Conservation (phyloP, 805 yeast genomes). For the Saturnispora kantuleensis region DNA sequence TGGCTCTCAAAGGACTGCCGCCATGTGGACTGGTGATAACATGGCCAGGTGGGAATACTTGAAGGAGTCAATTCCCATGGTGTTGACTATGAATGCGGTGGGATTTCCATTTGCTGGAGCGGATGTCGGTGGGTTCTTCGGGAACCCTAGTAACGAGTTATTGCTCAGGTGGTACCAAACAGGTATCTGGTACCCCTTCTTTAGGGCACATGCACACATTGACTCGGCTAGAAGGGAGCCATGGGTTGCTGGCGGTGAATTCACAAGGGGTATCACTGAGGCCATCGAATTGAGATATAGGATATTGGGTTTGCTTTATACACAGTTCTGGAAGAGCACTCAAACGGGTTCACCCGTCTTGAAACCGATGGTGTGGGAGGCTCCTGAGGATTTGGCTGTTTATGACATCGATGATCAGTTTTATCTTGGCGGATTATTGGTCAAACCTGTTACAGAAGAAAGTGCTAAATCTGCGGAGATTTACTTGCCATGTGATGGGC, state of each 20-base stretch:
- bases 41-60: slow-evolving; percentile 88
- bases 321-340: slow-evolving; percentile 61
- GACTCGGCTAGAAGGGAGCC: slow-evolving; percentile 93
- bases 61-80: slow-evolving; percentile 74
- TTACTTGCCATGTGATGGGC: slow-evolving; percentile 42
- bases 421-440: slow-evolving; percentile 61
- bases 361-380: slow-evolving; percentile 54
- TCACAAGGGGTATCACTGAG: slow-evolving; percentile 53
- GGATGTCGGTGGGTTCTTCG: slow-evolving; percentile 95
- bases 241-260: slow-evolving; percentile 72
- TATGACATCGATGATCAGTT: slow-evolving; percentile 75
- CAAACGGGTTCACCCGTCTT: slow-evolving; percentile 58
- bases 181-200: slow-evolving; percentile 93
- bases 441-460: slow-evolving; percentile 68
- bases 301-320: slow-evolving; percentile 71
- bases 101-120: slow-evolving; percentile 94
- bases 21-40: slow-evolving; percentile 98
- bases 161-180: slow-evolving; percentile 91
- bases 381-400: slow-evolving; percentile 35
- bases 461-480: slow-evolving; percentile 33
- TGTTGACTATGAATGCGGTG: slow-evolving; percentile 66
- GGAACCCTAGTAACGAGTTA: slow-evolving; percentile 74
- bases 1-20: slow-evolving; percentile 86
- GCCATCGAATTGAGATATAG: slow-evolving; percentile 67
- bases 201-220: slow-evolving; percentile 93